Evolutionary conservation across 148 eudicot species (phyloP), one percentile per base, ranked within the genome.

Genomic region (Mesembryanthemum crystallinum): DNA sequence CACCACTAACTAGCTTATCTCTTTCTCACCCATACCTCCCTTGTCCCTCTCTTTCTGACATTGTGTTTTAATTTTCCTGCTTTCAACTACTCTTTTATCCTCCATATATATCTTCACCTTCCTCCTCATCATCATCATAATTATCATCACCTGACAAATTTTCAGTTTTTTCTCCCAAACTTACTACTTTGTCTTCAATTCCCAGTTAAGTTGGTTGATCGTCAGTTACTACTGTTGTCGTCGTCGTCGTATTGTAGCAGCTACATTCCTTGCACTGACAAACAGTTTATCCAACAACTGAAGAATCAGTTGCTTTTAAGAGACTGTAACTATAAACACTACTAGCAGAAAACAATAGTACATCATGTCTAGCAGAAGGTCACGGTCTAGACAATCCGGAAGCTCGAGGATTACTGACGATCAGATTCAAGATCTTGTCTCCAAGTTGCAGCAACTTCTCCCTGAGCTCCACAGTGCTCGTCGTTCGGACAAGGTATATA

Each of bases 361-460:
- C 1, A 84, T 49, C 11, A 87, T 87, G 90, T 87, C 90, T 28
- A 81, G 88, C 82, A 80, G 87, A 81, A 83, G 90, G 65, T 85
- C 87, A 61, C 76, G 90, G 15, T 85, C 88, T 20, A 85, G 88
- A 74, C 90, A 87, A 76, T 32, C 83, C 5, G 83, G 85, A 71
- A 60, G 81, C n/a, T 85, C 88, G 1, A 85, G 87, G 72, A 83
- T 87, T 8, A 81, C 79, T 7, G 90, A 87, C 49, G 90, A 87
- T 55, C 90, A 87, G 80, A 87, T 87, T 81, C 85, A 85, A 49
- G 87, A 85, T 55, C 96, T 91, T 70, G 88, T 91, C 69, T 80
- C 88, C 77, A 89, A 89, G 78, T 80, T 91, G 77, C 96, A 89
- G 51, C 88, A 89, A 63, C 92, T 89, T 81, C 89, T 91, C 33